A percentile compares a stretch with the other conserved stretches of the same genome.
These are phyloP conservation scores for Digitaria exilis DNA, from an alignment of 202 grass and related monocot species.

Conservation along the genomic window DNA sequence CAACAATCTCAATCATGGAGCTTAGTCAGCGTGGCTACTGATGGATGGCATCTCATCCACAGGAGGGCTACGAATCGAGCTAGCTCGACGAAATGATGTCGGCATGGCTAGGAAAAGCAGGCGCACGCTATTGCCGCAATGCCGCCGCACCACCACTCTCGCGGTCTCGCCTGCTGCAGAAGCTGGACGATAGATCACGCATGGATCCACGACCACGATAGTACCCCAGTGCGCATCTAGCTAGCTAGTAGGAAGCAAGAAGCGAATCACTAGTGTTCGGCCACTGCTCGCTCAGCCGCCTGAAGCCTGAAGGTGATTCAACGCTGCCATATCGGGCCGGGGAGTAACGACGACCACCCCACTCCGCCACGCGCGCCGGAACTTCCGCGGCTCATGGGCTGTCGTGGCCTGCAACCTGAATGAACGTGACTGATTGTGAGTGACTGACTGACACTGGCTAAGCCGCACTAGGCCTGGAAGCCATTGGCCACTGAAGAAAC, in stretches of 20 bases:
- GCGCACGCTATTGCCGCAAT: no score
- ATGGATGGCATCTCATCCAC: no score
- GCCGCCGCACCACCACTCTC: neutral
- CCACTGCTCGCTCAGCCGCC: no score
- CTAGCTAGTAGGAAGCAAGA: no score
- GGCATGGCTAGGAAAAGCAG: neutral
- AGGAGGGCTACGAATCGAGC: neutral
- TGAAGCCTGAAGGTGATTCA: neutral
- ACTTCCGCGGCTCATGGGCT: neutral
- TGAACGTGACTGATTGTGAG: neutral
- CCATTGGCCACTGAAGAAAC: neutral
- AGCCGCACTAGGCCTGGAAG: neutral
- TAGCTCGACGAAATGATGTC: neutral
- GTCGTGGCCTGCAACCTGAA: neutral
- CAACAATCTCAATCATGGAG: neutral
- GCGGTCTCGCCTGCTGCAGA: no score
- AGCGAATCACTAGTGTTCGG: no score
- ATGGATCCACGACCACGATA: neutral
- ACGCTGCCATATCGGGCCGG: neutral
- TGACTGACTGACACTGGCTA: neutral
- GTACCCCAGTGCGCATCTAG: neutral
- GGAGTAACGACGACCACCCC: no score
- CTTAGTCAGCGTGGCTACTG: no score
- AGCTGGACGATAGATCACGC: neutral
- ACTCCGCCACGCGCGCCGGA: neutral